A percentile compares a stretch with the other conserved stretches of the same genome.
phyloP scores from a whole-genome alignment of 2,329 filamentous ascomycete species.

The Fusarium torulosum region DNA sequence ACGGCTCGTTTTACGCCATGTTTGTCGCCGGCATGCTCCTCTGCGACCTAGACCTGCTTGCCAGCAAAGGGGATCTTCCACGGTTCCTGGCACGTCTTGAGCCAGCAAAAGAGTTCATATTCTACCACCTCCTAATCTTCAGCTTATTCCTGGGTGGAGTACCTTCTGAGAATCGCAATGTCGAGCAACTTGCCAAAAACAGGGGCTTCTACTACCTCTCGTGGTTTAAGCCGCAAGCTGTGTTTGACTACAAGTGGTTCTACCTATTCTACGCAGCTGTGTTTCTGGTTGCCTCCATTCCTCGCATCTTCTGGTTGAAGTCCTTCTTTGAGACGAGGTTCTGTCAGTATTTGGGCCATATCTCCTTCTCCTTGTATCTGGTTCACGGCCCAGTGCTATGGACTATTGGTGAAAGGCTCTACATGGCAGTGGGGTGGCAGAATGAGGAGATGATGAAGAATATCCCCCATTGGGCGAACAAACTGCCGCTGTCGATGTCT shows the following conservation, averaged over 20 bases:
- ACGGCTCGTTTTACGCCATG: slow-evolving; percentile 72
- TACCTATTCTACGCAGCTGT: slow-evolving; percentile 72
- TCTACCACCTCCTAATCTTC: slow-evolving; percentile 63
- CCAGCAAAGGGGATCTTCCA: slow-evolving; percentile 64
- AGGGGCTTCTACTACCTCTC: slow-evolving; percentile 73
- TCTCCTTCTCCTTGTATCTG: slow-evolving; percentile 73
- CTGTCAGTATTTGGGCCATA: slow-evolving; percentile 71
- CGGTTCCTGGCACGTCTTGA: slow-evolving; percentile 59
- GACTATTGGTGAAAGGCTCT: slow-evolving; percentile 72
- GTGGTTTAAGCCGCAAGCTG: slow-evolving; percentile 73
- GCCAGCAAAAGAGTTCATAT: slow-evolving; percentile 64
- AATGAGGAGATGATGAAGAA: slow-evolving; percentile 62
- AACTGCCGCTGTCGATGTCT: slow-evolving; percentile 64
- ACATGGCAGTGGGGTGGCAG: slow-evolving; percentile 69
- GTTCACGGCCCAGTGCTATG: slow-evolving; percentile 73
- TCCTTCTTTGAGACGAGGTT: slow-evolving; percentile 69
- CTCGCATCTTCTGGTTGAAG: slow-evolving; percentile 69
- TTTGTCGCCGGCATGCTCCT: slow-evolving; percentile 73
- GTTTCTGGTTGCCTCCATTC: slow-evolving; percentile 67
- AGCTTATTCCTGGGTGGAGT: slow-evolving; percentile 71
- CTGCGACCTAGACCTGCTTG: slow-evolving; percentile 70
- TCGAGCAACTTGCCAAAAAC: slow-evolving; percentile 63
- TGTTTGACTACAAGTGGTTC: slow-evolving; percentile 76
- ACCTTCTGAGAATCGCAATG: slow-evolving; percentile 63
- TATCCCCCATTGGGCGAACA: slow-evolving; percentile 69